These are phyloP conservation scores for Amorphotheca resinae DNA, from an alignment of 495 filamentous ascomycete species.

Conservation along the genomic window DNA sequence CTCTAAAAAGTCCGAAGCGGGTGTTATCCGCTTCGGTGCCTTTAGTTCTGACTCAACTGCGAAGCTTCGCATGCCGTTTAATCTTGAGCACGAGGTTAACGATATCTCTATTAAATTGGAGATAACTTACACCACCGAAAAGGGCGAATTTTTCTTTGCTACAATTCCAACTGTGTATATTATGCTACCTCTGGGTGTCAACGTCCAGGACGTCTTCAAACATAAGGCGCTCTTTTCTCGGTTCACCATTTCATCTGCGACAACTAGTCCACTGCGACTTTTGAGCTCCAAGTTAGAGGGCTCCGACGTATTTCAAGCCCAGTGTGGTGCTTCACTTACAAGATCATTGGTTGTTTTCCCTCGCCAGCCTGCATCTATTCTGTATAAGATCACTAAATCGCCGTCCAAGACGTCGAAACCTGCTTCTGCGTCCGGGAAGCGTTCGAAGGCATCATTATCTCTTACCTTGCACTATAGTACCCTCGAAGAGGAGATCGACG, in stretches of 20 bases:
- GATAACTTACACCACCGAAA: slow-evolving; percentile 60
- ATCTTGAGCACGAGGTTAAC: slow-evolving; percentile 62
- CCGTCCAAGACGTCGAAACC: slow-evolving; percentile 4
- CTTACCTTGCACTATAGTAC: slow-evolving; percentile 69
- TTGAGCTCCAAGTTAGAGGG: slow-evolving; percentile 54
- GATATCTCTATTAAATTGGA: slow-evolving; percentile 67
- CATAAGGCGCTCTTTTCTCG: slow-evolving; percentile 67
- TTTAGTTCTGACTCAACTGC: slow-evolving; percentile 37
- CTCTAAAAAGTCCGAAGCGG: slow-evolving; percentile 46
- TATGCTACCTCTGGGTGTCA: slow-evolving; percentile 74
- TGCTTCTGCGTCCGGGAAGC: slow-evolving; percentile 27
- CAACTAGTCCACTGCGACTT: slow-evolving; percentile 58
- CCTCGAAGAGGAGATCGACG: slow-evolving; percentile 56
- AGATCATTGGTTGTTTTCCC: slow-evolving; percentile 57
- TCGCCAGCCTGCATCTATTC: slow-evolving; percentile 67
- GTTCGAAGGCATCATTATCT: slow-evolving; percentile 41
- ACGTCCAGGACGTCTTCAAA: slow-evolving; percentile 95
- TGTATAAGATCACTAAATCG: slow-evolving; percentile 55
- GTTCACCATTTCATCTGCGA: slow-evolving; percentile 77
- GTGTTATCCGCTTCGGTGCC: slow-evolving; percentile 49
- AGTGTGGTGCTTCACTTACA: slow-evolving; percentile 40
- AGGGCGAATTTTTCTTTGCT: slow-evolving; percentile 59
- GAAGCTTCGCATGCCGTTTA: slow-evolving; percentile 66
- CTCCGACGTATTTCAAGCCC: slow-evolving; percentile 56
- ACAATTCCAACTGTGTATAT: slow-evolving; percentile 52